These are phyloP conservation scores for Lolium multiflorum DNA, from an alignment of 176 grass and related monocot species.

Conservation along the genomic window DNA sequence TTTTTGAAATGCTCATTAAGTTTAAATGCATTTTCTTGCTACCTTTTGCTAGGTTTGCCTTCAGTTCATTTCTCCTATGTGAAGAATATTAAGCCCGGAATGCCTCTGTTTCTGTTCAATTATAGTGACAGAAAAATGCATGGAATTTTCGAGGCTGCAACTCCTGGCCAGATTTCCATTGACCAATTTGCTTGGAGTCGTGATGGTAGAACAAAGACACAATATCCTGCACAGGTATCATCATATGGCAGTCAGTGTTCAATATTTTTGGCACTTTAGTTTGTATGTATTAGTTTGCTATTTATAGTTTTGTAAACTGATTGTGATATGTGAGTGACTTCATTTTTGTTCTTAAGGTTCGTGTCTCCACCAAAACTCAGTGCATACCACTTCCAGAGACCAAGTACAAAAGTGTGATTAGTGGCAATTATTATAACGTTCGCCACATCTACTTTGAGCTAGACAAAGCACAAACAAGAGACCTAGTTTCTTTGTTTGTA, in stretches of 20 bases:
- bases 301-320: slow-evolving; percentile 36
- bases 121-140: slow-evolving; percentile 76
- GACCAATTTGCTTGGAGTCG: slow-evolving; percentile 89
- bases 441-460: slow-evolving; percentile 80
- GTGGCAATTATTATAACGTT: slow-evolving; percentile 57
- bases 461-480: slow-evolving; percentile 71
- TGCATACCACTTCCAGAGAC: slow-evolving; percentile 66
- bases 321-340: slow-evolving; percentile 1
- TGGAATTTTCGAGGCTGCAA: slow-evolving; percentile 87
- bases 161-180: slow-evolving; percentile 66
- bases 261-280: background rate
- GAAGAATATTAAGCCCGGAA: slow-evolving; percentile 73
- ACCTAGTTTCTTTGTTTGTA: slow-evolving; percentile 71
- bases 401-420: slow-evolving; percentile 70
- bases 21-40: slow-evolving; percentile 19
- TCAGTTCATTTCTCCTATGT: slow-evolving; percentile 65
- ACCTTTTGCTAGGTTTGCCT: slow-evolving; percentile 74
- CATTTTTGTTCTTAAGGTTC: slow-evolving; percentile 66
- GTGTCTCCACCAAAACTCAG: slow-evolving; percentile 42
- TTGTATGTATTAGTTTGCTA: slow-evolving; percentile 34
- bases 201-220: slow-evolving; percentile 59
- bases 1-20: background rate
- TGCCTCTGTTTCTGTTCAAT: slow-evolving; percentile 91
- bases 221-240: slow-evolving; percentile 81
- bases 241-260: slow-evolving; percentile 13